A percentile compares a stretch with the other conserved stretches of the same genome.
Evolutionary conservation across 495 filamentous ascomycete species (phyloP).

Genomic region (Hypoxylon rickii): DNA sequence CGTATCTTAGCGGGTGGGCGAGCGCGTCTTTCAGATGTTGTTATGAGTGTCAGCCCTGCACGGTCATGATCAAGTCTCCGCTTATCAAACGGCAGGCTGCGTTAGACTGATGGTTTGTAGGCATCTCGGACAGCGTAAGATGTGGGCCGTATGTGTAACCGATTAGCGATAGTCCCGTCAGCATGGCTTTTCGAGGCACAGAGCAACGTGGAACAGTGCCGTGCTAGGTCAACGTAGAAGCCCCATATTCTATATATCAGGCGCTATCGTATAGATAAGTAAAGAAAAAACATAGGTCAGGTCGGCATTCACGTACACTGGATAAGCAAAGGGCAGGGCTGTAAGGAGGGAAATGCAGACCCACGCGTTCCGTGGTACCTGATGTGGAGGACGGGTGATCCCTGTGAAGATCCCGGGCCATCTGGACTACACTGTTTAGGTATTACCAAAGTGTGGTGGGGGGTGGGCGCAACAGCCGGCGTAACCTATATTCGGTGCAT

Average conservation of each 20-base stretch:
- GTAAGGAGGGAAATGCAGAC: constrained; percentile 4
- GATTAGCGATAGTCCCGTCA: constrained; percentile 12
- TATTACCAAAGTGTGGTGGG: background rate
- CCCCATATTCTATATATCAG: constrained; percentile 8
- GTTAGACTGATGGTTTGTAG: constrained; percentile 12
- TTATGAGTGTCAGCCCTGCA: constrained; percentile 19
- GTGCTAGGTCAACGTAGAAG: constrained; percentile 14
- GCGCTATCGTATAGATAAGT: background rate
- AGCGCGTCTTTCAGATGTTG: constrained; percentile 2
- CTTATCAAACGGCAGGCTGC: constrained; percentile 10
- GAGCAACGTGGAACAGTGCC: constrained; percentile 21
- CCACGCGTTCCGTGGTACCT: constrained; percentile 11
- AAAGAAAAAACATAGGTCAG: too few relatives aligned
- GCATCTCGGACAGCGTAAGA: constrained; percentile 6
- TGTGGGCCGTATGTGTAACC: constrained; percentile 3
- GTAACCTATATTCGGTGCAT: too few relatives aligned
- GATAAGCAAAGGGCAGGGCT: constrained; percentile 2
- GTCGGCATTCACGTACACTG: constrained; percentile 9
- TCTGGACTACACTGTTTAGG: background rate
- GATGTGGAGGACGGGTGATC: constrained; percentile 17
- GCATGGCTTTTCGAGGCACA: constrained; percentile 21
- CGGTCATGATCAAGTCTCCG: constrained; percentile 16
- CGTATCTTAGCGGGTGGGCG: constrained; percentile 8
- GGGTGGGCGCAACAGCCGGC: too few relatives aligned
- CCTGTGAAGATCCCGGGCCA: constrained; percentile 28